Evolutionary conservation across 2,329 filamentous ascomycete genomes (phyloP).

Genomic region (Daldinia sp.): DNA sequence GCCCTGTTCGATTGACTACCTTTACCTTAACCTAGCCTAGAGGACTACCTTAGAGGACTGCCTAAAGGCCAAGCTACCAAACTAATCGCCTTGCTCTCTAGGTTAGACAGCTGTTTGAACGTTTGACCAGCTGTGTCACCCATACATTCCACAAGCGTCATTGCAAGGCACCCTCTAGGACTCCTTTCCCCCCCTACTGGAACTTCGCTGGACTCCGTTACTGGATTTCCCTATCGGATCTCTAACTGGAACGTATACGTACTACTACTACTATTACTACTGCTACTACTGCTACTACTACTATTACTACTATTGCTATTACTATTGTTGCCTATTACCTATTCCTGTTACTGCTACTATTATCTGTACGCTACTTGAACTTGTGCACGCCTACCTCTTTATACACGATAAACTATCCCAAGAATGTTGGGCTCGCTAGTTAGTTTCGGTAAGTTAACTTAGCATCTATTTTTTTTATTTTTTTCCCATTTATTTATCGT

Average conservation of each 20-base stretch:
- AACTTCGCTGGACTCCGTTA: too few relatives aligned
- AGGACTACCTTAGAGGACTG: too few relatives aligned
- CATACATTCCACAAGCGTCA: background rate
- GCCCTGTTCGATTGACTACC: background rate
- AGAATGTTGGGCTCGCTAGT: constrained; percentile 44
- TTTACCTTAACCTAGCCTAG: too few relatives aligned
- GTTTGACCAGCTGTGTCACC: background rate
- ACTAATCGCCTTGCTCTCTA: too few relatives aligned
- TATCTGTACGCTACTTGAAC: too few relatives aligned
- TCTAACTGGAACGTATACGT: background rate
- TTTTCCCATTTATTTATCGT: constrained; percentile 6
- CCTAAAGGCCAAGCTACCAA: background rate
- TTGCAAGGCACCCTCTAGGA: background rate
- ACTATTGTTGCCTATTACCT: background rate
- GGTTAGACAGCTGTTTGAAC: too few relatives aligned
- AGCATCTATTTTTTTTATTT: constrained; percentile 11
- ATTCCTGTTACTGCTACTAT: too few relatives aligned
- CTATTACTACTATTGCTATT: background rate
- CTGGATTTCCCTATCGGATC: background rate
- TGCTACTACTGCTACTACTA: background rate
- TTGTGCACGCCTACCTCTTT: background rate
- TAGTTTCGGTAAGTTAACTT: constrained; percentile 43
- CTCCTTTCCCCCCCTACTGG: background rate
- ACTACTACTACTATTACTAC: background rate
- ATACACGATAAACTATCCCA: constrained; percentile 1